phyloP scores from a whole-genome alignment of 345 rosid species.

The thale cress (Arabidopsis thaliana) region DNA sequence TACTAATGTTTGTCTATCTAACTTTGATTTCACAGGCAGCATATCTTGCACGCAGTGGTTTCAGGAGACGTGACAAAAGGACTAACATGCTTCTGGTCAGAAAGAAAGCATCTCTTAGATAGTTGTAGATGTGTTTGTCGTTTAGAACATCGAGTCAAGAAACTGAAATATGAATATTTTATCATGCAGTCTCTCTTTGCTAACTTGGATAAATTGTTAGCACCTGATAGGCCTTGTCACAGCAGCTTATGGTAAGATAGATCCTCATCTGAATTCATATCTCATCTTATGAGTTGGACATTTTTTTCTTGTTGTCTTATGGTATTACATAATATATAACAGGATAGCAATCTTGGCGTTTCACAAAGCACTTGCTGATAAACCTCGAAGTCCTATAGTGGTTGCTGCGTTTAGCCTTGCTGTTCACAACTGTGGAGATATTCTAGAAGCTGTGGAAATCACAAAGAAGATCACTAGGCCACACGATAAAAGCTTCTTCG shows the following conservation, averaged over 20 bases:
- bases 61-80: constrained; percentile 86
- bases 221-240: constrained; percentile 92
- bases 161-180: constrained; percentile 35
- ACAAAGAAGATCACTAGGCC: constrained; percentile 59
- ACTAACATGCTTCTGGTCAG: constrained; percentile 92
- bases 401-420: constrained; percentile 83
- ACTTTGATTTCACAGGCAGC: constrained; percentile 66
- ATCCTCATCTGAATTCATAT: constrained; percentile 6
- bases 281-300: background rate
- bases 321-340: constrained; percentile 15
- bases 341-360: constrained; percentile 87
- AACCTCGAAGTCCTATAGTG: constrained; percentile 77
- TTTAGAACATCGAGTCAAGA: constrained; percentile 8
- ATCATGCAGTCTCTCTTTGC: constrained; percentile 75
- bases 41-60: constrained; percentile 70
- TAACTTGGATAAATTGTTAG: constrained; percentile 78
- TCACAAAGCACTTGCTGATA: constrained; percentile 71
- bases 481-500: constrained; percentile 56
- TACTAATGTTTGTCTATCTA: constrained; percentile 29
- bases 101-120: constrained; percentile 8
- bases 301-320: background rate
- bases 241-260: constrained; percentile 81
- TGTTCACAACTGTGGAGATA: constrained; percentile 79
- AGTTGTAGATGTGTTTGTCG: constrained; percentile 1
- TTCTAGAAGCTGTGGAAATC: constrained; percentile 68